Conservation (phyloP, 768 basidiomycete genomes). For the Tremella mesenterica region DNA sequence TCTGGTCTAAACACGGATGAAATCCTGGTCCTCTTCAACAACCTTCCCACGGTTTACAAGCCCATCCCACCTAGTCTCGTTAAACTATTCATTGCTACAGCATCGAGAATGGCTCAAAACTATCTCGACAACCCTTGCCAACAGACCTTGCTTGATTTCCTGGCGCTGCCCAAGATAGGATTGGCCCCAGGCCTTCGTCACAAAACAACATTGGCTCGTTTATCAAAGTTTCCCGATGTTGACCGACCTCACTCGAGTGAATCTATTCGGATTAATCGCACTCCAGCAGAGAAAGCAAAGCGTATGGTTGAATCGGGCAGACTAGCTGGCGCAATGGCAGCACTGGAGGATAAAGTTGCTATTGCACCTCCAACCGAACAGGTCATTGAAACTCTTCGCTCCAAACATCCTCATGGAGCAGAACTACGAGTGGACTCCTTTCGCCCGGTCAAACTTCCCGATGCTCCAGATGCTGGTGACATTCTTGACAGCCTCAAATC, state of each 20-base stretch:
- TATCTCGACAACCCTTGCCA: not conserved
- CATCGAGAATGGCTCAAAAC: not conserved
- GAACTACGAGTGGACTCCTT: not conserved
- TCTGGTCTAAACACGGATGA: not conserved
- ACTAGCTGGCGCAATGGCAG: not conserved
- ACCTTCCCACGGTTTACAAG: not conserved
- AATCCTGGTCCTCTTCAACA: not conserved
- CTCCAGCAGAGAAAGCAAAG: not conserved
- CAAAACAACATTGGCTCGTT: not conserved
- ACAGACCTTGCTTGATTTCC: not conserved
- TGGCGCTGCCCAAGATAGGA: not conserved
- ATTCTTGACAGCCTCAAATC: not conserved
- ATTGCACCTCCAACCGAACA: not conserved
- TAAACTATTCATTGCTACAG: conserved; percentile 1
- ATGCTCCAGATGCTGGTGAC: not conserved
- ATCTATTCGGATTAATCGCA: not conserved
- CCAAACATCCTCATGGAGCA: not conserved
- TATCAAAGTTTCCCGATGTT: not conserved
- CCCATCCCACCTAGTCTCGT: not conserved
- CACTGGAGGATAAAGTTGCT: not conserved
- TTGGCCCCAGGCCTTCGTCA: not conserved
- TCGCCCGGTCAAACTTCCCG: not conserved
- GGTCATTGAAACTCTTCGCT: not conserved
- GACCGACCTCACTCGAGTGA: not conserved
- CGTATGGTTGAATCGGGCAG: not conserved